Conservation (phyloP, 495 filamentous ascomycete genomes). For the Podospora australis region DNA sequence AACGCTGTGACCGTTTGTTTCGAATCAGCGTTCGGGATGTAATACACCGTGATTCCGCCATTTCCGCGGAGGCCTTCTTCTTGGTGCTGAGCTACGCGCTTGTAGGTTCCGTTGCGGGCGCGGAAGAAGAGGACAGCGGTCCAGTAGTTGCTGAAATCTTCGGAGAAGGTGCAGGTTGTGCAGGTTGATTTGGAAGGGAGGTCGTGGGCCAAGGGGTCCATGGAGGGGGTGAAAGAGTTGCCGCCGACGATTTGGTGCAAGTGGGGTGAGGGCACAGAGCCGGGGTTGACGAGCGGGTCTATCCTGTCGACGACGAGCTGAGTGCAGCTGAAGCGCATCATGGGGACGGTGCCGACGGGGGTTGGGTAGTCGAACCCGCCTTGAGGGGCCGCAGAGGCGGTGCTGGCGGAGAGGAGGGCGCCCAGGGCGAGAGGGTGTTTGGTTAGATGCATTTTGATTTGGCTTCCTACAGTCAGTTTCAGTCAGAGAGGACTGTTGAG, state of each 20-base stretch:
- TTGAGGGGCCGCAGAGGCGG: no score
- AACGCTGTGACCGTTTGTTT: conserved; percentile 37
- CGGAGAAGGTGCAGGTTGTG: conserved; percentile 35
- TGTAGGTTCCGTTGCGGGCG: conserved; percentile 38
- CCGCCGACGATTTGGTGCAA: conserved; percentile 39
- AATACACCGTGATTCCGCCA: conserved; percentile 43
- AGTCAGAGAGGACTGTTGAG: no score
- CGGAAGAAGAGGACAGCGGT: conserved; percentile 39
- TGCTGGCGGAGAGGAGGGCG: not conserved
- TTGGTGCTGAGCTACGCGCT: conserved; percentile 37
- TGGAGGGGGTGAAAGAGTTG: conserved; percentile 35
- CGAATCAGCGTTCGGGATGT: conserved; percentile 40
- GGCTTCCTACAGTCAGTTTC: no score
- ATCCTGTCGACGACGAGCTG: conserved; percentile 35
- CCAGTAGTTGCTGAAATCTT: conserved; percentile 44
- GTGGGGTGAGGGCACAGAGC: conserved; percentile 29
- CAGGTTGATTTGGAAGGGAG: conserved; percentile 31
- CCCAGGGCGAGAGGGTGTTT: not conserved
- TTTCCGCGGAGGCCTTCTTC: conserved; percentile 34
- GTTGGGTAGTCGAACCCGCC: no score
- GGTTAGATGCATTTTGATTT: not conserved
- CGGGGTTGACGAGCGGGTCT: conserved; percentile 36
- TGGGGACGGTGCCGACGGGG: conserved; percentile 1
- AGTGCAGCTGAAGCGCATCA: conserved; percentile 40
- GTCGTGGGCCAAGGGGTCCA: conserved; percentile 29